Conservation (phyloP, 1,284 basidiomycete species). For the Pyrrhoderma noxium region DNA sequence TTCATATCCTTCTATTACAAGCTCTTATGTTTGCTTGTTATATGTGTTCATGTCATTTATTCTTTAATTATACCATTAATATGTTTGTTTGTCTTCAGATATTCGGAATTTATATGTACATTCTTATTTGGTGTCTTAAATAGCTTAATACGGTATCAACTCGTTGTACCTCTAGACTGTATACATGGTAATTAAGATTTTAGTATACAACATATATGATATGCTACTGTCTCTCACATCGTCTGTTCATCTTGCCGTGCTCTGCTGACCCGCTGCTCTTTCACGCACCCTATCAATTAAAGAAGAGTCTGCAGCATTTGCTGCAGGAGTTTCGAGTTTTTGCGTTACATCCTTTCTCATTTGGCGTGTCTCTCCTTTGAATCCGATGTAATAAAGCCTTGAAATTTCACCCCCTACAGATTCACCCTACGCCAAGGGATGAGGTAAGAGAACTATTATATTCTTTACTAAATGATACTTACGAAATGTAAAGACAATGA, state of each 20-base stretch:
- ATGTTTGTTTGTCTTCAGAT: no score
- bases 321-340: conserved; percentile 63
- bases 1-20: no score
- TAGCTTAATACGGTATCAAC: no score
- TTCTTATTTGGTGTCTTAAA: no score
- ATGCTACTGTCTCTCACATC: background rate
- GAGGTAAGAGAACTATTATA: background rate
- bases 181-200: no score
- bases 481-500: conserved; percentile 75
- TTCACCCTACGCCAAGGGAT: conserved; percentile 42
- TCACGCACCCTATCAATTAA: conserved; percentile 55
- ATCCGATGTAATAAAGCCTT: conserved; percentile 71
- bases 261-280: conserved; percentile 47
- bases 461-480: conserved; percentile 29
- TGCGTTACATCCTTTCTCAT: conserved; percentile 50
- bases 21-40: no score
- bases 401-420: conserved; percentile 55
- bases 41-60: no score
- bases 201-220: conserved; percentile 5
- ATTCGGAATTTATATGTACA: no score
- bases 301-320: conserved; percentile 59
- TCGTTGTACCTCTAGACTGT: no score
- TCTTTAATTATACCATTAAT: no score
- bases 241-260: conserved; percentile 40
- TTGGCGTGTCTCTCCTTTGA: conserved; percentile 65